Evolutionary conservation across 305 asterid genomes (phyloP).

Genomic region (Euphrasia arctica): DNA sequence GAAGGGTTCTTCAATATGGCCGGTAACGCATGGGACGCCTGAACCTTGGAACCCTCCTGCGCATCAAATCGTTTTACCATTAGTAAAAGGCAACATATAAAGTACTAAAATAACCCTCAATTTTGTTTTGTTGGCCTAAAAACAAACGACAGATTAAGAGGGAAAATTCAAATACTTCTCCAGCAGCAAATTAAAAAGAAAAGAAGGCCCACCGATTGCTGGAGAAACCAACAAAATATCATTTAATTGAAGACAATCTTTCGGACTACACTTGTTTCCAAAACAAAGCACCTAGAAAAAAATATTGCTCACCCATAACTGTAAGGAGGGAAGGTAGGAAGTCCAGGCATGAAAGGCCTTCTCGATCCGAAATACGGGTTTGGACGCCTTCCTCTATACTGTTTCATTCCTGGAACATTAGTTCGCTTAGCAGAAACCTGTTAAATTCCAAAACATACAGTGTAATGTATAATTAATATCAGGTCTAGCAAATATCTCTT

Average conservation of each 20-base stretch:
- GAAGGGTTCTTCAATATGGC: conserved; percentile 51
- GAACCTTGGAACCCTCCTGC: conserved; percentile 81
- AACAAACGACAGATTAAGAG: no score
- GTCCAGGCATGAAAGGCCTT: conserved; percentile 57
- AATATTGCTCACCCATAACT: conserved; percentile 62
- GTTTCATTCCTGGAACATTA: conserved; percentile 62
- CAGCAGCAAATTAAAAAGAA: conserved; percentile 6
- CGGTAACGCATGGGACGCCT: conserved; percentile 79
- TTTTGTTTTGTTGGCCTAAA: not conserved
- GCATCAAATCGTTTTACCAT: conserved; percentile 21
- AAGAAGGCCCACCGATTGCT: not conserved
- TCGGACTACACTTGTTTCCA: conserved; percentile 5
- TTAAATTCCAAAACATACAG: not conserved
- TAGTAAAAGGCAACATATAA: not conserved
- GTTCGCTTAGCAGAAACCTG: conserved; percentile 76
- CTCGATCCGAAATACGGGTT: conserved; percentile 55
- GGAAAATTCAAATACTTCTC: not conserved
- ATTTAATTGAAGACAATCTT: not conserved
- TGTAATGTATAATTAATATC: conserved; percentile 4
- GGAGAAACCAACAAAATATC: not conserved
- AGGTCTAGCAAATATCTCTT: conserved; percentile 8
- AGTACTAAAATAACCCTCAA: not conserved
- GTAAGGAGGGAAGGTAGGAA: conserved; percentile 50
- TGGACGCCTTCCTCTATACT: conserved; percentile 57
- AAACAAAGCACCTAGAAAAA: not conserved